A percentile compares a stretch with the other conserved stretches of the same genome.
phyloP scores from a whole-genome alignment of 106 monocot genomes.

The Dioscorea dumetorum region DNA sequence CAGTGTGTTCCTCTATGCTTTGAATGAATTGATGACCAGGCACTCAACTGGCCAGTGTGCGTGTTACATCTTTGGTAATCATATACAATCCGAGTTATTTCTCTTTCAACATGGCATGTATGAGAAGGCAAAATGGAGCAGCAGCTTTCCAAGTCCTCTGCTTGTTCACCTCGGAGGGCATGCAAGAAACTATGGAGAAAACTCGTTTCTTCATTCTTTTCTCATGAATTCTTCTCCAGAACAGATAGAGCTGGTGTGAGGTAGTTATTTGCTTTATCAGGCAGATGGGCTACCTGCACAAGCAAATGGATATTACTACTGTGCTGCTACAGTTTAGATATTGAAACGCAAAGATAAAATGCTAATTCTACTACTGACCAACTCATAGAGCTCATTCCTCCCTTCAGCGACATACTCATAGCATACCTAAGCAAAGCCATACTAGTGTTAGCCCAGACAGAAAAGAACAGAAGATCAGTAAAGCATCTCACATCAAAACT shows the following conservation, averaged over 20 bases:
- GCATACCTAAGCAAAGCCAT: slow-evolving; percentile 52
- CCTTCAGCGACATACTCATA: slow-evolving; percentile 86
- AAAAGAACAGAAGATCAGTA: background rate
- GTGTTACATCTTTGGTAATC: no score
- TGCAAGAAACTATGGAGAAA: no score
- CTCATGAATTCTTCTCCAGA: slow-evolving; percentile 92
- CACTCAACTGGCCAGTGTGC: no score
- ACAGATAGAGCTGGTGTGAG: slow-evolving; percentile 88
- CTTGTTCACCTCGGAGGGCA: no score
- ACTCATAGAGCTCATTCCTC: slow-evolving; percentile 87
- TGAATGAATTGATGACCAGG: no score
- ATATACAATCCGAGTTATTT: no score
- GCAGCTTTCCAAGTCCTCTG: no score
- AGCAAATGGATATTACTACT: background rate
- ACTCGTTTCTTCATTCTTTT: background rate
- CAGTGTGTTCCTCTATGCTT: no score
- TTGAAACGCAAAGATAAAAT: background rate
- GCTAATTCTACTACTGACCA: slow-evolving; percentile 39
- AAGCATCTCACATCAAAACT: slow-evolving; percentile 76
- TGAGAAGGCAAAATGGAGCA: no score
- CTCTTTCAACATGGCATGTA: no score
- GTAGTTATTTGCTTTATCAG: slow-evolving; percentile 99
- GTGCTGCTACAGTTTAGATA: background rate
- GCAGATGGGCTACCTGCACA: slow-evolving; percentile 88
- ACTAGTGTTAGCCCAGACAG: background rate